A percentile compares a stretch with the other conserved stretches of the same genome.
phyloP scores from a whole-genome alignment of 192 early-diverging fungal species.

The Mortierella claussenii region DNA sequence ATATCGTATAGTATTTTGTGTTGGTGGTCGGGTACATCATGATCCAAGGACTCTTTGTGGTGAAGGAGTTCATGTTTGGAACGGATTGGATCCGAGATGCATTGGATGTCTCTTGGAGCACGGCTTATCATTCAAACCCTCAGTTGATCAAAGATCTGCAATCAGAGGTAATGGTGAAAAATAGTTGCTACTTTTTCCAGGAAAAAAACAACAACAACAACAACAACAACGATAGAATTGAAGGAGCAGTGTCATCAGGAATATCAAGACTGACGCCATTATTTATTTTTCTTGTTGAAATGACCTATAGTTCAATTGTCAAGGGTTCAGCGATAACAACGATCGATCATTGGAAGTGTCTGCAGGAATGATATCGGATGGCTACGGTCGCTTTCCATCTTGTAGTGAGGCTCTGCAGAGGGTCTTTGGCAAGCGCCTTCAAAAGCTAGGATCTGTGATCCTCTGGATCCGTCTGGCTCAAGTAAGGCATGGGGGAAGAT shows the following conservation, averaged over 20 bases:
- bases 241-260: no score
- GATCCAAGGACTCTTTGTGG: not conserved
- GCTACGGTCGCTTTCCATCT: not conserved
- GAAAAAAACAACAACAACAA: no score
- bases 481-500: slow-evolving; percentile 5
- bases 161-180: slow-evolving; percentile 36
- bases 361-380: not conserved
- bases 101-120: slow-evolving; percentile 22
- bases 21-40: slow-evolving; percentile 10
- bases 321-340: slow-evolving; percentile 16
- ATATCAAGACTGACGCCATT: no score
- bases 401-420: slow-evolving; percentile 20
- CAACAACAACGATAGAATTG: no score
- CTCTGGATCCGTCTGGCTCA: slow-evolving; percentile 27
- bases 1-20: slow-evolving; percentile 17
- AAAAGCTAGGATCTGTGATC: slow-evolving; percentile 9
- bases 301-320: slow-evolving; percentile 37
- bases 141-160: slow-evolving; percentile 18
- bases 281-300: no score
- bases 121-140: slow-evolving; percentile 10
- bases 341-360: slow-evolving; percentile 7
- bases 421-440: slow-evolving; percentile 17
- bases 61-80: not conserved
- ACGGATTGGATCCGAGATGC: slow-evolving; percentile 3
- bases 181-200: no score